Conservation (phyloP, 2,329 filamentous ascomycete species). For the Aspergillus spinulosporus region DNA sequence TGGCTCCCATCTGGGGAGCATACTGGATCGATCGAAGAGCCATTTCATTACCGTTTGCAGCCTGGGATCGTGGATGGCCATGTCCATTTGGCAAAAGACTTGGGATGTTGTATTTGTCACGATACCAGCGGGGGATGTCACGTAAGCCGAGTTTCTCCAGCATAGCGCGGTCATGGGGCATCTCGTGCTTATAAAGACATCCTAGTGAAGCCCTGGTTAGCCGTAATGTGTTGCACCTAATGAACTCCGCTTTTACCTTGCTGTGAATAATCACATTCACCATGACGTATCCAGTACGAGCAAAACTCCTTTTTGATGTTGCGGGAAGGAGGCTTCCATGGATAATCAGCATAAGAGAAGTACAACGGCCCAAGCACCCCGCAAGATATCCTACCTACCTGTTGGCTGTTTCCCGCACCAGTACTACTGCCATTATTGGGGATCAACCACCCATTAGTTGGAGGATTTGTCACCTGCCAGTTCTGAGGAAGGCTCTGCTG, state of each 20-base stretch:
- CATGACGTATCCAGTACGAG: constrained; percentile 85
- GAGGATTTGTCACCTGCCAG: constrained; percentile 17
- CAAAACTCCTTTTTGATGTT: constrained; percentile 71
- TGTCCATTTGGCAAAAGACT: constrained; percentile 30
- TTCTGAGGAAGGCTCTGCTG: constrained; percentile 24
- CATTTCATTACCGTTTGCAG: constrained; percentile 18
- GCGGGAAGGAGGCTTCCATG: constrained; percentile 12
- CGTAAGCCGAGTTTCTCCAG: constrained; percentile 69
- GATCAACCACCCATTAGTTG: constrained; percentile 21
- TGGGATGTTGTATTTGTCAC: constrained; percentile 45
- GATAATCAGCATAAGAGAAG: constrained; percentile 11
- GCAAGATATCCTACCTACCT: constrained; percentile 22
- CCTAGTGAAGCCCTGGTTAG: constrained; percentile 39
- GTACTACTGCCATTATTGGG: constrained; percentile 15
- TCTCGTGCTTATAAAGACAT: constrained; percentile 87
- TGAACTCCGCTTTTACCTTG: constrained; percentile 51
- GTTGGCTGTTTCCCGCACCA: constrained; percentile 18
- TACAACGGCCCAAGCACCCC: background rate
- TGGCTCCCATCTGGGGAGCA: constrained; percentile 19
- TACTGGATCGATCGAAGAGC: constrained; percentile 22
- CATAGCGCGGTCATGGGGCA: constrained; percentile 69
- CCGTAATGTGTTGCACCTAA: background rate
- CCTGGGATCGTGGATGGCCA: constrained; percentile 20
- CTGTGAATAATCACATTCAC: constrained; percentile 79
- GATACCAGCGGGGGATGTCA: constrained; percentile 58